These are phyloP conservation scores for Choiromyces venosus DNA, from an alignment of 495 filamentous ascomycete species.

Conservation along the genomic window DNA sequence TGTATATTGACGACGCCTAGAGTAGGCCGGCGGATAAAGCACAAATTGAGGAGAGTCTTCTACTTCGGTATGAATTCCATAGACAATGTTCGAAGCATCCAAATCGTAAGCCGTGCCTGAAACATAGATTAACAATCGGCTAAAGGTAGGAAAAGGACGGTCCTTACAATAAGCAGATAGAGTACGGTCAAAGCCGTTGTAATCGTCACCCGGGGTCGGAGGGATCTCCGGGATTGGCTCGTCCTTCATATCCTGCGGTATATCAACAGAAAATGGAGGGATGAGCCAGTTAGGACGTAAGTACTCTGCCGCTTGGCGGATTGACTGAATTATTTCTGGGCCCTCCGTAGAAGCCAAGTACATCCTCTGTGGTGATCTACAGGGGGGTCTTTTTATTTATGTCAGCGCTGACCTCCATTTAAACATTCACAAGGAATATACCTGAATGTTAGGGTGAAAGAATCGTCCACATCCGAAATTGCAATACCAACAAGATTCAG, in stretches of 20 bases:
- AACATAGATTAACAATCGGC: slow-evolving; percentile 11
- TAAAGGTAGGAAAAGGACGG: not conserved
- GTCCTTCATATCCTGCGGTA: slow-evolving; percentile 38
- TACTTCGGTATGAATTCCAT: slow-evolving; percentile 67
- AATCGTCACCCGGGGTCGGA: slow-evolving; percentile 62
- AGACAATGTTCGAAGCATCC: slow-evolving; percentile 66
- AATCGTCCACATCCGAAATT: slow-evolving; percentile 69
- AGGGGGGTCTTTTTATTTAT: slow-evolving; percentile 54
- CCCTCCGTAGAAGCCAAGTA: slow-evolving; percentile 75
- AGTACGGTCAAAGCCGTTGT: slow-evolving; percentile 73
- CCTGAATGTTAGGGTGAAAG: slow-evolving; percentile 79
- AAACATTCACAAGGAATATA: slow-evolving; percentile 43
- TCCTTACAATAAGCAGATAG: slow-evolving; percentile 73
- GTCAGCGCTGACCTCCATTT: slow-evolving; percentile 21
- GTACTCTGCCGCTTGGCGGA: slow-evolving; percentile 68
- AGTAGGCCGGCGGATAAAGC: slow-evolving; percentile 62
- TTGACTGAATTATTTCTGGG: slow-evolving; percentile 65
- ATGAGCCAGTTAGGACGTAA: slow-evolving; percentile 78
- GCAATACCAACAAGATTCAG: slow-evolving; percentile 65
- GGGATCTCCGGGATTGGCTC: slow-evolving; percentile 38
- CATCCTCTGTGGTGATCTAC: slow-evolving; percentile 57
- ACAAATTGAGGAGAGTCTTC: slow-evolving; percentile 79
- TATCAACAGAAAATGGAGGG: slow-evolving; percentile 58
- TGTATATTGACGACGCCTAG: slow-evolving; percentile 56
- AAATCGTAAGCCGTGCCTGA: slow-evolving; percentile 47